A percentile compares a stretch with the other conserved stretches of the same genome.
Evolutionary conservation across 1,284 basidiomycete genomes (phyloP).

Genomic region (Cutaneotrichosporon curvatum): DNA sequence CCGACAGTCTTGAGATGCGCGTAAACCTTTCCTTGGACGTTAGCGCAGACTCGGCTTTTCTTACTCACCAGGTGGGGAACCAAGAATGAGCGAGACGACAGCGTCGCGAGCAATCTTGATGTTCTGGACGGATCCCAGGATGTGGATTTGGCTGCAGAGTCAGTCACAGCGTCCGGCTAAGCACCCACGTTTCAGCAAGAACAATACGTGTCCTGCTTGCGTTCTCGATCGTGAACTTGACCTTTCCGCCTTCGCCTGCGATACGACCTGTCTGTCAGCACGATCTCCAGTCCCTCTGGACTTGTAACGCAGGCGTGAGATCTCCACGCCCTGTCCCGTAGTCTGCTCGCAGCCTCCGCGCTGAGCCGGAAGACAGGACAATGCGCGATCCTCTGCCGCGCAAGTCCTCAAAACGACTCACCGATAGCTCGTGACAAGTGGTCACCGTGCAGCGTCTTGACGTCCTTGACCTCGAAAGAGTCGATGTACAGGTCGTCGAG

Average conservation of each 20-base stretch:
- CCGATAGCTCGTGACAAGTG: conserved; percentile 94
- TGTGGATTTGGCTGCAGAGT: conserved; percentile 50
- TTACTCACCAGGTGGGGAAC: conserved; percentile 72
- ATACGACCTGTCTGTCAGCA: conserved; percentile 64
- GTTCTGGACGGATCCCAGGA: conserved; percentile 58
- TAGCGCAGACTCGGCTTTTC: background rate
- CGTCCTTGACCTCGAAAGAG: conserved; percentile 98
- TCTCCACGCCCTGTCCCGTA: too few species aligned
- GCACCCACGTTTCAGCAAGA: conserved; percentile 82
- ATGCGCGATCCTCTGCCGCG: too few species aligned
- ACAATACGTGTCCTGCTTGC: conserved; percentile 91
- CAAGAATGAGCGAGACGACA: conserved; percentile 88
- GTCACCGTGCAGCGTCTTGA: conserved; percentile 95
- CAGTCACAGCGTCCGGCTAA: background rate
- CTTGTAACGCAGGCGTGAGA: too few species aligned
- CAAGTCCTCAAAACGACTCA: conserved; percentile 42
- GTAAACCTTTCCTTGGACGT: conserved; percentile 68
- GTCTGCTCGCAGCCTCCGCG: too few species aligned
- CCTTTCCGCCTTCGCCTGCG: conserved; percentile 95
- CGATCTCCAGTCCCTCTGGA: background rate
- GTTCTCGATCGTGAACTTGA: conserved; percentile 98
- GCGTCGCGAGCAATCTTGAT: conserved; percentile 96
- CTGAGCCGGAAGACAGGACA: too few species aligned
- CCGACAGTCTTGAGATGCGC: conserved; percentile 83
- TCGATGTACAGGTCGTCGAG: conserved; percentile 96